Percentiles rank a stretch among this genome's conserved stretches.
These are phyloP conservation scores for Tetrahymena malaccensis DNA, from an alignment of 73 alveolate species.

Conservation along the genomic window DNA sequence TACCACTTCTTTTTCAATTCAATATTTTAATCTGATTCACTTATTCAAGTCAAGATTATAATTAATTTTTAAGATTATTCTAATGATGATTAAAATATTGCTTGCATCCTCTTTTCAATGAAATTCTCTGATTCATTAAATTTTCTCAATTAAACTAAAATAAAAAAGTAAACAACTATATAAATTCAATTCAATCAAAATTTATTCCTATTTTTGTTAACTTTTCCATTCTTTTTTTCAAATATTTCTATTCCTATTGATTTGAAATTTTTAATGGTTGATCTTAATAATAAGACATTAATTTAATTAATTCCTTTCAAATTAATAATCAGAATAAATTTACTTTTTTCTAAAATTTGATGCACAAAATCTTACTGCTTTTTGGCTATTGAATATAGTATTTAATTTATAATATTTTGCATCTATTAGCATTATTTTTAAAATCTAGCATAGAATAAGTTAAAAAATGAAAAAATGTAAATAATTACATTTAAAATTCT, in stretches of 20 bases:
- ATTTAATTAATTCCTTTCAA: not conserved
- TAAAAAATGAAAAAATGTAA: too few species aligned
- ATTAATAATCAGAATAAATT: not conserved
- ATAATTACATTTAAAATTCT: too few species aligned
- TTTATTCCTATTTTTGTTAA: not conserved
- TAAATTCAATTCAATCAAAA: too few species aligned
- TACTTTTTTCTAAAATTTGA: not conserved
- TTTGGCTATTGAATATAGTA: too few species aligned
- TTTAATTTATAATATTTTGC: not conserved
- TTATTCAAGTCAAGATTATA: not conserved
- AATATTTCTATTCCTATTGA: not conserved
- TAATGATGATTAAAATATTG: too few species aligned
- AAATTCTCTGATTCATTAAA: too few species aligned
- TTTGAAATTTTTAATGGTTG: not conserved
- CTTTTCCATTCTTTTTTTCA: not conserved
- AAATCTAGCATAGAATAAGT: too few species aligned
- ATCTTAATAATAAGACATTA: not conserved
- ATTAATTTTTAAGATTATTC: not conserved
- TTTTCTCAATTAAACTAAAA: not conserved
- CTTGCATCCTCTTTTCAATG: not conserved
- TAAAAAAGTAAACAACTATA: not conserved
- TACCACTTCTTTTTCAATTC: not conserved
- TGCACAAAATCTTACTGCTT: not conserved
- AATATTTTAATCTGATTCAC: not conserved
- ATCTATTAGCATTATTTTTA: not conserved